Percentiles rank a stretch among this genome's conserved stretches.
Conservation (phyloP, 805 yeast genomes). For the Zygosaccharomyces gambellarensis region DNA sequence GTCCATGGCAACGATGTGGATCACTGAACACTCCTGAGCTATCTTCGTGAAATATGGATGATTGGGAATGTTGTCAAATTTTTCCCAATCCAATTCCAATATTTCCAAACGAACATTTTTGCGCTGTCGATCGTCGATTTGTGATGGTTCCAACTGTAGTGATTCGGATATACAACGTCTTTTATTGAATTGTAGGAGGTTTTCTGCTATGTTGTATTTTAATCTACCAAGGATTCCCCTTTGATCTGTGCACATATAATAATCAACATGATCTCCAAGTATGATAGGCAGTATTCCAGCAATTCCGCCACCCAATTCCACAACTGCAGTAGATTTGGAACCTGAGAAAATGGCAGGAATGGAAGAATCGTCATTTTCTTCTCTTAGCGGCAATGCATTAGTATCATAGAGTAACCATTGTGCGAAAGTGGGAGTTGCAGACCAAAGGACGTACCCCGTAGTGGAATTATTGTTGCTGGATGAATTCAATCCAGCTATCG, state of each 20-base stretch:
- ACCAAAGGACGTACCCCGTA: constrained; percentile 37
- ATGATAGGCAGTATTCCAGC: constrained; percentile 29
- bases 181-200: constrained; percentile 24
- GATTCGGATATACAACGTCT: constrained; percentile 16
- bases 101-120: constrained; percentile 19
- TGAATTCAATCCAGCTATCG: constrained; percentile 28
- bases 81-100: constrained; percentile 33
- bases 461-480: constrained; percentile 34
- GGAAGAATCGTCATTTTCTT: constrained; percentile 11
- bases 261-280: constrained; percentile 28
- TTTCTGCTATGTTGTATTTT: constrained; percentile 25
- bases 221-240: constrained; percentile 28
- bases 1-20: constrained; percentile 34
- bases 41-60: constrained; percentile 2
- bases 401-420: constrained; percentile 31
- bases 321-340: constrained; percentile 11
- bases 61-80: constrained; percentile 6
- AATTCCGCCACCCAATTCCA: constrained; percentile 35
- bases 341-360: constrained; percentile 4
- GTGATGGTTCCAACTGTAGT: constrained; percentile 2
- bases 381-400: constrained; percentile 16
- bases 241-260: constrained; percentile 33
- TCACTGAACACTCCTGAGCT: constrained; percentile 2
- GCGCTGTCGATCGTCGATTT: background rate
- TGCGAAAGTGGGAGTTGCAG: constrained; percentile 32